phyloP scores from a whole-genome alignment of 352 stramenopile species.

The Pythium scleroteichum region DNA sequence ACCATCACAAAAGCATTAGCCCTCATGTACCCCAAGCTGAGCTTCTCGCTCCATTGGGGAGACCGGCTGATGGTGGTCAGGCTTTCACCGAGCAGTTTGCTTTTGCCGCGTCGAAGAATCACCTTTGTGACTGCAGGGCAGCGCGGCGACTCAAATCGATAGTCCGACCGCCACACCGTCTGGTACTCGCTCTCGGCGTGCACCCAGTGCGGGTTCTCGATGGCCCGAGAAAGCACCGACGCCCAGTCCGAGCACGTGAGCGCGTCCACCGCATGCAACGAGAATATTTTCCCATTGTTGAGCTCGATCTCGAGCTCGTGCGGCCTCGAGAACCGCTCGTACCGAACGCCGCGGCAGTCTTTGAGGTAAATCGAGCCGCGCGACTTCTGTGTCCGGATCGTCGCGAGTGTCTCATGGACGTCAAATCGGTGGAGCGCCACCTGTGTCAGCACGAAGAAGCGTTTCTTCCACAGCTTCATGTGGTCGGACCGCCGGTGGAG shows the following conservation, averaged over 20 bases:
- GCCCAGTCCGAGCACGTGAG: conserved; percentile 42
- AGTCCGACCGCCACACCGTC: conserved; percentile 42
- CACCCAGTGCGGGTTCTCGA: conserved; percentile 45
- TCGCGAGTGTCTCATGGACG: conserved; percentile 26
- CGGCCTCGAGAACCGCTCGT: conserved; percentile 40
- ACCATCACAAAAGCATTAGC: conserved; percentile 24
- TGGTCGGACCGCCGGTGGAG: conserved; percentile 35
- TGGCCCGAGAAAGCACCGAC: conserved; percentile 37
- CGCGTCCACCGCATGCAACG: conserved; percentile 33
- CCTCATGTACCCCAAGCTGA: conserved; percentile 30
- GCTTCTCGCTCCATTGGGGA: conserved; percentile 38
- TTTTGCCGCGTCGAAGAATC: conserved; percentile 12
- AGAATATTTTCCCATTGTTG: conserved; percentile 32
- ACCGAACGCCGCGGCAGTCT: conserved; percentile 36
- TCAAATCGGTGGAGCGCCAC: conserved; percentile 44
- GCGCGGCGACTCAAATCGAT: conserved; percentile 33
- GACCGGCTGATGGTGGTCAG: not conserved
- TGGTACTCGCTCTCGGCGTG: conserved; percentile 31
- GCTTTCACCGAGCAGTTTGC: not conserved
- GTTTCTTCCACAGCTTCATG: conserved; percentile 41
- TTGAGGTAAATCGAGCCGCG: conserved; percentile 31
- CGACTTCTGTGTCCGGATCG: conserved; percentile 23
- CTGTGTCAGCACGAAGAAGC: conserved; percentile 50
- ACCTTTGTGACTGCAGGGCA: conserved; percentile 34
- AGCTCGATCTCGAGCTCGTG: conserved; percentile 44